Conservation (phyloP, 176 grass and related monocot species). For the Dendrocalamus sinicus region DNA sequence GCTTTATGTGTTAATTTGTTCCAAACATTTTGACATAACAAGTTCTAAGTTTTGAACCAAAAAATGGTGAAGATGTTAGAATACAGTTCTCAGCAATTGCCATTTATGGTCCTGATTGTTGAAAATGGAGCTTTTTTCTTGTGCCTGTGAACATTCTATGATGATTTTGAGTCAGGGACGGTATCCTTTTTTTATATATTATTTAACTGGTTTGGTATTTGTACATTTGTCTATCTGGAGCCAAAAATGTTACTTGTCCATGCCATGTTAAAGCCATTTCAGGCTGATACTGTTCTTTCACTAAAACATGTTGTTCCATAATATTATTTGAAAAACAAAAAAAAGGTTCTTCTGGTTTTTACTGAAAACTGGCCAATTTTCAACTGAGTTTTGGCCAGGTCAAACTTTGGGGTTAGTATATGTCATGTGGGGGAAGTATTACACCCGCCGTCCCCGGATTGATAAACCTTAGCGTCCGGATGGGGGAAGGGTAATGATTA, state of each 20-base stretch:
- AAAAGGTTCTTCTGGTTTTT: not conserved
- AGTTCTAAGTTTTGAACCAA: not conserved
- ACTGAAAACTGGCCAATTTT: not conserved
- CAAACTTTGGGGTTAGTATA: not conserved
- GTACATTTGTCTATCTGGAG: not conserved
- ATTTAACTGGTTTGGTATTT: not conserved
- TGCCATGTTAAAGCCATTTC: not conserved
- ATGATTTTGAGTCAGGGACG: not conserved
- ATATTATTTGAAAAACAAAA: not conserved
- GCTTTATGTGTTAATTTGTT: not conserved
- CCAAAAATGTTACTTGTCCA: not conserved
- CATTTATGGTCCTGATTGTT: not conserved
- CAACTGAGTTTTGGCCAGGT: not conserved
- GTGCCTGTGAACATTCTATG: not conserved
- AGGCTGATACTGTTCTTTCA: not conserved
- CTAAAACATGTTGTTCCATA: not conserved
- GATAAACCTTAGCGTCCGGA: too few relatives aligned
- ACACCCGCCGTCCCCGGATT: too few relatives aligned
- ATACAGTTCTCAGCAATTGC: not conserved
- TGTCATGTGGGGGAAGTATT: too few relatives aligned
- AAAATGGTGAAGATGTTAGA: conserved; percentile 16
- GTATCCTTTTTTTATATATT: not conserved
- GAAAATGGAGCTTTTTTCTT: conserved; percentile 6
- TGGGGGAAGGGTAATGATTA: too few relatives aligned
- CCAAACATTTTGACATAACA: not conserved